phyloP scores from a whole-genome alignment of 2,329 filamentous ascomycete species.

The Botryosphaeria agaves region DNA sequence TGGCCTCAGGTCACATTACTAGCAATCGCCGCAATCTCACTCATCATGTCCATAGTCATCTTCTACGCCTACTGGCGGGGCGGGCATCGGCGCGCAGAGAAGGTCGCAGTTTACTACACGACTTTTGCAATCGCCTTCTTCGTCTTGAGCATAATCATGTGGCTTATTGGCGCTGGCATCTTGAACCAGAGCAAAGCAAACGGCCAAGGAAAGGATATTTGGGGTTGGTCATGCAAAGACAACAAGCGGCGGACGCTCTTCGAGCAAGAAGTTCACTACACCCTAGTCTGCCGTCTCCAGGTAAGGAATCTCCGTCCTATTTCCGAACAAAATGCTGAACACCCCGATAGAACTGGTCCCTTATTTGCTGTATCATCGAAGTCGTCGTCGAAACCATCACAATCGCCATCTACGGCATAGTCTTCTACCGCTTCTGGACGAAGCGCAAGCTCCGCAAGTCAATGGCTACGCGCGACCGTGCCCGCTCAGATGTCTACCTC shows the following conservation, averaged over 20 bases:
- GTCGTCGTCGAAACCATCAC: conserved; percentile 82
- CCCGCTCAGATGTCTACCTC: conserved; percentile 87
- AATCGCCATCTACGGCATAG: conserved; percentile 80
- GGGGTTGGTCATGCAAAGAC: conserved; percentile 94
- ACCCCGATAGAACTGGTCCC: conserved; percentile 60
- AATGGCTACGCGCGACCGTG: conserved; percentile 89
- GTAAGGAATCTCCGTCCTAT: conserved; percentile 24
- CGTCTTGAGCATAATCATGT: conserved; percentile 82
- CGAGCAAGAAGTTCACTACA: conserved; percentile 66
- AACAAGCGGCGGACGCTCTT: conserved; percentile 70
- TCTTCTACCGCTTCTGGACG: conserved; percentile 96
- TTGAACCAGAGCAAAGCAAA: conserved; percentile 63
- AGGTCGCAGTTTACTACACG: conserved; percentile 88
- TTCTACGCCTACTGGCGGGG: conserved; percentile 78
- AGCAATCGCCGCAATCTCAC: conserved; percentile 60
- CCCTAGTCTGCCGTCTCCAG: conserved; percentile 77
- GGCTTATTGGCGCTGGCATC: conserved; percentile 70
- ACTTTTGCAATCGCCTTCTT: conserved; percentile 89
- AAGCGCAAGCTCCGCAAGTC: conserved; percentile 92
- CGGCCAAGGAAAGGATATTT: conserved; percentile 70
- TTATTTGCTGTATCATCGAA: conserved; percentile 96
- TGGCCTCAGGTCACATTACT: conserved; percentile 88
- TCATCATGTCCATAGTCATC: conserved; percentile 61
- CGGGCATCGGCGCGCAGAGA: conserved; percentile 77
- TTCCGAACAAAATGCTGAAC: neutral